These are phyloP conservation scores for Taxawa tesnikishii DNA, from an alignment of 2,329 filamentous ascomycete genomes.

Conservation along the genomic window DNA sequence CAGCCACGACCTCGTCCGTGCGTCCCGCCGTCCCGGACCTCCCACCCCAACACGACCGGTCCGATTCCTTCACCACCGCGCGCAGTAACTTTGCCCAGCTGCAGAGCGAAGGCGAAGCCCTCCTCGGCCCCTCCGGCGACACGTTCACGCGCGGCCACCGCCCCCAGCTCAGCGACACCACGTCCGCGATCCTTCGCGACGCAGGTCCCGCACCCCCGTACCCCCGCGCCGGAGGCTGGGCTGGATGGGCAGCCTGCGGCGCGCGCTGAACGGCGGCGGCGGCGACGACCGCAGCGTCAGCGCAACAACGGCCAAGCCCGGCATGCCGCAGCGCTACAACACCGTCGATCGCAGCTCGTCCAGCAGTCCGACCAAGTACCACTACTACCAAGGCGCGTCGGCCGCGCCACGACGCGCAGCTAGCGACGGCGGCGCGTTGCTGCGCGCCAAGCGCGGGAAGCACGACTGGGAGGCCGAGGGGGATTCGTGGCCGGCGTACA, in stretches of 20 bases:
- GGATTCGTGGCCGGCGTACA: constrained; percentile 9
- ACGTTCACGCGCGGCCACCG: neutral
- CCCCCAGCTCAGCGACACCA: neutral
- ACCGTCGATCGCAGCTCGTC: constrained; percentile 6
- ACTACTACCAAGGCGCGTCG: neutral
- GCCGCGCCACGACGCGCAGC: constrained; percentile 27
- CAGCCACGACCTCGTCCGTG: too few relatives aligned
- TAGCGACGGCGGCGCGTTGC: constrained; percentile 29
- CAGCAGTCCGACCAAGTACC: constrained; percentile 5
- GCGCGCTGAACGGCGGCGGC: neutral
- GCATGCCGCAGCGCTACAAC: neutral
- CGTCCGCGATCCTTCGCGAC: constrained; percentile 1
- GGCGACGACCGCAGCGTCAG: constrained; percentile 11
- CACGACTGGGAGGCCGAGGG: constrained; percentile 21
- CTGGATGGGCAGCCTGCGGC: constrained; percentile 20
- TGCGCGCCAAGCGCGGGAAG: constrained; percentile 27
- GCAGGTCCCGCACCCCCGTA: constrained; percentile 2
- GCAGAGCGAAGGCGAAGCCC: constrained; percentile 38
- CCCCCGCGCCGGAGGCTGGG: constrained; percentile 8
- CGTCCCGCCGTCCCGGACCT: neutral
- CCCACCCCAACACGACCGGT: constrained; percentile 16
- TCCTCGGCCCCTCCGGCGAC: constrained; percentile 25
- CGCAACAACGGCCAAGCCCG: neutral
- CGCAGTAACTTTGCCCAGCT: constrained; percentile 35
- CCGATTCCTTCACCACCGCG: constrained; percentile 40